phyloP scores from a whole-genome alignment of 2,329 filamentous ascomycete species.

The Neospermospora avenae region DNA sequence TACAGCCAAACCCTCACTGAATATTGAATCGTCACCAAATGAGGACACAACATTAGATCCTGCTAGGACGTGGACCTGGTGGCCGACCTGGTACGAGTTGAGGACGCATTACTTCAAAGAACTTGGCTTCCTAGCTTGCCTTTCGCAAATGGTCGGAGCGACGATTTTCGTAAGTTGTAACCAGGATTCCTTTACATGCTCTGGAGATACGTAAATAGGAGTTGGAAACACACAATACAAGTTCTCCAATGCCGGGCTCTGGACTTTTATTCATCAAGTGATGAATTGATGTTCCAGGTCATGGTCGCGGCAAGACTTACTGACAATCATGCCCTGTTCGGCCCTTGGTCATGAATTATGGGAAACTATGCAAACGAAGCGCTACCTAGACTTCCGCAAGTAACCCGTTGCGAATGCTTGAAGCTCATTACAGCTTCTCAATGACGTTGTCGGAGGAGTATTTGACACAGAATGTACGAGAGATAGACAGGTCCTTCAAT shows the following conservation, averaged over 20 bases:
- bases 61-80: conserved; percentile 53
- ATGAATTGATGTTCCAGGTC: neutral
- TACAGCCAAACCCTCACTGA: conserved; percentile 14
- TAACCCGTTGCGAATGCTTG: no score
- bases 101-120: conserved; percentile 58
- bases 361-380: no score
- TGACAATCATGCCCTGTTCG: neutral
- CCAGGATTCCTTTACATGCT: neutral
- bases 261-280: neutral
- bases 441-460: no score
- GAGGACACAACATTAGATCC: conserved; percentile 15
- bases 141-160: conserved; percentile 54
- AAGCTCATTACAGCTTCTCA: no score
- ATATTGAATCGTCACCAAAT: conserved; percentile 17
- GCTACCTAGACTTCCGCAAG: no score
- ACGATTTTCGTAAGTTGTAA: conserved; percentile 48
- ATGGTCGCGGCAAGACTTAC: neutral
- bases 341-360: no score
- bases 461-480: no score
- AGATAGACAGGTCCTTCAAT: no score
- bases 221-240: no score
- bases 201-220: no score
- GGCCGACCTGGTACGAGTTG: conserved; percentile 54
- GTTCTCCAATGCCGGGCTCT: no score
- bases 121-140: conserved; percentile 59